These are phyloP conservation scores for Saksenaea vasiformis DNA, from an alignment of 371 early-diverging fungal genomes.

Conservation along the genomic window DNA sequence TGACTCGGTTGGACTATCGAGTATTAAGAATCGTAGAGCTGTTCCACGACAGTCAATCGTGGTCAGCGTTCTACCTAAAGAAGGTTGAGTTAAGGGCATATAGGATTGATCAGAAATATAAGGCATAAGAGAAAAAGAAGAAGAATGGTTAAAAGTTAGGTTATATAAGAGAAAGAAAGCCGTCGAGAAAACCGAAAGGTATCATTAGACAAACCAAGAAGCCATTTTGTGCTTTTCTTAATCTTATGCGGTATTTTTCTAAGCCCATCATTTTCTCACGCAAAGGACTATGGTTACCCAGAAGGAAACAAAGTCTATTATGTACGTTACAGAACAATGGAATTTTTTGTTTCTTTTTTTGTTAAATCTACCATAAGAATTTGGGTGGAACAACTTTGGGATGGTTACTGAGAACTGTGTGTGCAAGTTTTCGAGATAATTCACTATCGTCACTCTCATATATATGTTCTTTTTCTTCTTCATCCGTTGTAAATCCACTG, in stretches of 20 bases:
- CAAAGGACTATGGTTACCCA: too few species aligned
- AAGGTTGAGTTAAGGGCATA: not conserved
- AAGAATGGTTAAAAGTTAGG: not conserved
- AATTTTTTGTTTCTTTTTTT: not conserved
- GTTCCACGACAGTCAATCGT: not conserved
- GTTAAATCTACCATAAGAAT: slow-evolving; percentile 23
- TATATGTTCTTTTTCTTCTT: not conserved
- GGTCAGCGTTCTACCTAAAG: not conserved
- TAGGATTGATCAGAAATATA: not conserved
- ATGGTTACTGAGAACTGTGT: not conserved
- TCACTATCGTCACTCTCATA: slow-evolving; percentile 7
- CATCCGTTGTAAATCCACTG: not conserved
- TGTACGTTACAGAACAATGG: not conserved
- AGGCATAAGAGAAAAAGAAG: not conserved
- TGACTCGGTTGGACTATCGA: slow-evolving; percentile 84
- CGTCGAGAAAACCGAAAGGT: not conserved
- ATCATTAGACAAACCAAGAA: not conserved
- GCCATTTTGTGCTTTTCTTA: not conserved
- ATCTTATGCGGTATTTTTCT: not conserved
- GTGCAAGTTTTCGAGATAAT: not conserved
- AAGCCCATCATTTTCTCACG: too few species aligned
- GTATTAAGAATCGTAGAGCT: slow-evolving; percentile 74
- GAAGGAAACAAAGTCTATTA: not conserved
- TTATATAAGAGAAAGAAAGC: not conserved
- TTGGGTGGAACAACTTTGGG: slow-evolving; percentile 18